Evolutionary conservation across 371 early-diverging fungal genomes (phyloP).

Genomic region (Mucor indicus): DNA sequence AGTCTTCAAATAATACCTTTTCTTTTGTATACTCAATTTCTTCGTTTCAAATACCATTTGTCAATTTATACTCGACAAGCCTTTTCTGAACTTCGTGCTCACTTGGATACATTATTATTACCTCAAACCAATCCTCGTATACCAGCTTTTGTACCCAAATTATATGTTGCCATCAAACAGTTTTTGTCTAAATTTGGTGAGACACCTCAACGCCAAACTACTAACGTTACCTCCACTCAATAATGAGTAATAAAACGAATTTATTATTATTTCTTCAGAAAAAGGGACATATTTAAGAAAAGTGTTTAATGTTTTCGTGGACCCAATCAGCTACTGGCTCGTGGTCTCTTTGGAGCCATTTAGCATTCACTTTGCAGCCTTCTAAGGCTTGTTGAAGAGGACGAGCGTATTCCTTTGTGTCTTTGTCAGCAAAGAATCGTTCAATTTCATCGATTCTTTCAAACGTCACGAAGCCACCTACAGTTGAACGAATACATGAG

Average conservation of each 20-base stretch:
- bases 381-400: slow-evolving; percentile 85
- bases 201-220: slow-evolving; percentile 49
- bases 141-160: slow-evolving; percentile 54
- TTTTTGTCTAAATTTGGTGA: slow-evolving; percentile 56
- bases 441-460: slow-evolving; percentile 69
- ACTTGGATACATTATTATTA: slow-evolving; percentile 47
- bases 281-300: slow-evolving; percentile 4
- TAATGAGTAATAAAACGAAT: slow-evolving; percentile 5
- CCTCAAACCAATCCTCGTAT: slow-evolving; percentile 59
- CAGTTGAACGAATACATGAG: slow-evolving; percentile 62
- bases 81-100: slow-evolving; percentile 52
- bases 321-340: slow-evolving; percentile 73
- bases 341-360: slow-evolving; percentile 81
- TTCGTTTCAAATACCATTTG: slow-evolving; percentile 81
- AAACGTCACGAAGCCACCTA: slow-evolving; percentile 67
- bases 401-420: slow-evolving; percentile 71
- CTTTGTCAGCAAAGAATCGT: slow-evolving; percentile 71
- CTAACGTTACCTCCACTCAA: slow-evolving; percentile 18
- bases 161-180: slow-evolving; percentile 52
- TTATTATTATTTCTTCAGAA: neutral
- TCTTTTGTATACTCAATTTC: slow-evolving; percentile 78
- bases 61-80: slow-evolving; percentile 67
- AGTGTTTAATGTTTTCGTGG: slow-evolving; percentile 21
- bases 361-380: slow-evolving; percentile 70
- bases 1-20: slow-evolving; percentile 73